These are phyloP conservation scores for Fusarium sp. DNA, from an alignment of 2,329 filamentous ascomycete genomes.

Conservation along the genomic window DNA sequence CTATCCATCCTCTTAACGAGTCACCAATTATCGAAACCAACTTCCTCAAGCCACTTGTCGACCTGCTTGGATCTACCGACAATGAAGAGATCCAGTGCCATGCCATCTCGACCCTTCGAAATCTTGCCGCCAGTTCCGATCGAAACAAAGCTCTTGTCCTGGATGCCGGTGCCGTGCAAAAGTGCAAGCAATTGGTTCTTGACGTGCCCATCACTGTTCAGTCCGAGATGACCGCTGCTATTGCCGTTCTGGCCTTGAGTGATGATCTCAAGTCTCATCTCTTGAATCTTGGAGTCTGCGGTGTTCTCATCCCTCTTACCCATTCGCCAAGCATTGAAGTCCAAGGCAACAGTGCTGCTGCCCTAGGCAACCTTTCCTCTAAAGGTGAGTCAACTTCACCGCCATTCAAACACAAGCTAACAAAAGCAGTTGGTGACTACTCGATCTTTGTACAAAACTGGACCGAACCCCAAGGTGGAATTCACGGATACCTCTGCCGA, in stretches of 20 bases:
- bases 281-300: conserved; percentile 91
- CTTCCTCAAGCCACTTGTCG: conserved; percentile 92
- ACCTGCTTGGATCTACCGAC: conserved; percentile 92
- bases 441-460: conserved; percentile 95
- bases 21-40: conserved; percentile 98
- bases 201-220: conserved; percentile 94
- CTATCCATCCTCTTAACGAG: conserved; percentile 96
- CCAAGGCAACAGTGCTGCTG: conserved; percentile 96
- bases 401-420: background rate
- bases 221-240: conserved; percentile 99
- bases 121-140: conserved; percentile 95
- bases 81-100: conserved; percentile 99
- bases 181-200: conserved; percentile 96
- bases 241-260: conserved; percentile 93
- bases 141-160: conserved; percentile 98
- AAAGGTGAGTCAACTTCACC: conserved; percentile 73
- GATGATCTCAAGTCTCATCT: conserved; percentile 95
- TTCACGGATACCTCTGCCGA: conserved; percentile 92
- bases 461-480: conserved; percentile 90
- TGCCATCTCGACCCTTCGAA: conserved; percentile 94
- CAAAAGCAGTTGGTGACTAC: conserved; percentile 84
- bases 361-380: conserved; percentile 92
- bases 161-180: conserved; percentile 95
- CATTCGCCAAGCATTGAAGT: conserved; percentile 97
- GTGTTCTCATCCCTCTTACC: conserved; percentile 93